Evolutionary conservation across 2,329 filamentous ascomycete genomes (phyloP).

Genomic region (Pseudogymnoascus sp.): DNA sequence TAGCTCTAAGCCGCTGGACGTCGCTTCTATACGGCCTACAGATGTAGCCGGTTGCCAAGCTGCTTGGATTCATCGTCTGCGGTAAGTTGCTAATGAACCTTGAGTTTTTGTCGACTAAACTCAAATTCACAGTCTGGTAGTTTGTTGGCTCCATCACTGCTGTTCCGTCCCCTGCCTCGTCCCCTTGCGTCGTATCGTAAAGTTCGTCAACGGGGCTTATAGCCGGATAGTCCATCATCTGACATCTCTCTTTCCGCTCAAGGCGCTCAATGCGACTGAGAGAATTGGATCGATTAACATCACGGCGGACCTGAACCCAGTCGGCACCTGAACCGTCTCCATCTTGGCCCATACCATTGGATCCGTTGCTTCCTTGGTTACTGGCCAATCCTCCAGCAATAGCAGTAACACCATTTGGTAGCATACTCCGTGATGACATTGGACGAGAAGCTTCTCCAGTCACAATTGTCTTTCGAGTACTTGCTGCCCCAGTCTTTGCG

Average conservation of each 20-base stretch:
- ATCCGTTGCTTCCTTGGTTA: slow-evolving; percentile 40
- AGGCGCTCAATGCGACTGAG: slow-evolving; percentile 79
- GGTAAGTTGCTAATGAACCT: slow-evolving; percentile 82
- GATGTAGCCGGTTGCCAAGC: slow-evolving; percentile 82
- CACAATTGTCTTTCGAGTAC: slow-evolving; percentile 61
- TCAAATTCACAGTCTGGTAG: slow-evolving; percentile 71
- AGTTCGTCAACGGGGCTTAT: slow-evolving; percentile 86
- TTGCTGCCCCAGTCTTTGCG: slow-evolving; percentile 88
- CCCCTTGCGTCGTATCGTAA: slow-evolving; percentile 75
- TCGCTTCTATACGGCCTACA: slow-evolving; percentile 92
- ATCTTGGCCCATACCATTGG: slow-evolving; percentile 64
- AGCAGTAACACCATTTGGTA: slow-evolving; percentile 34
- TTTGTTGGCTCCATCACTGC: slow-evolving; percentile 77
- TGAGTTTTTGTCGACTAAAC: slow-evolving; percentile 89
- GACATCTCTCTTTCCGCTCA: slow-evolving; percentile 80
- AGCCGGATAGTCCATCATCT: slow-evolving; percentile 88
- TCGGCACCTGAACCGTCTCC: slow-evolving; percentile 51
- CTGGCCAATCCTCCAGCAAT: slow-evolving; percentile 43
- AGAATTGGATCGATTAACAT: slow-evolving; percentile 92
- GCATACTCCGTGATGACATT: slow-evolving; percentile 26
- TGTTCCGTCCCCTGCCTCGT: slow-evolving; percentile 79
- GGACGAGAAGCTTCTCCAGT: slow-evolving; percentile 43
- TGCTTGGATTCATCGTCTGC: slow-evolving; percentile 71
- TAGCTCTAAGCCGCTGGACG: slow-evolving; percentile 83
- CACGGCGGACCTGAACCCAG: slow-evolving; percentile 95